Base-by-base conservation (phyloP, 352 stramenopile species). In the Phytophthora capsici region DNA sequence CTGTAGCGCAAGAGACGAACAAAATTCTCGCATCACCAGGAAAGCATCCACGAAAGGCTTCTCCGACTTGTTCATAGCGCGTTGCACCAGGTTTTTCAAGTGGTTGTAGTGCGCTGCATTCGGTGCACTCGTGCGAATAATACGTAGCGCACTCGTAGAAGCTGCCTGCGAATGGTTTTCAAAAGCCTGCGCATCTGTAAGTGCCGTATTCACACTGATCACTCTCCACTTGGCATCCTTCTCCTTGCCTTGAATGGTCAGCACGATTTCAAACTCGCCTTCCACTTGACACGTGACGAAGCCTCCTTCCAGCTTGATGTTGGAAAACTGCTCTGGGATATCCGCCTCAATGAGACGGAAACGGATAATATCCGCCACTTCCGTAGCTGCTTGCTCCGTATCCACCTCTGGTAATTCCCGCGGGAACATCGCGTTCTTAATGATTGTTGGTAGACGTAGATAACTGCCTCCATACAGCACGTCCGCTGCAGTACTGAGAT, bases 51-150 rank as follows among this genome's bases (percentile, higher is more conserved):
- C 75, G 20, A 95, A 91, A 7, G 87, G 87, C 38, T 69, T 81
- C 9, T 83, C 71, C n/a, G 87, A 91, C 59, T 92, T 88, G 69
- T 94, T 94, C 80, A 95, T 93, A n/a, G 78, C 71, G 26, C 82
- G 85, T 52, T 95, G 87, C 45, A 95, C 84, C 25, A 95, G 71
- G 50, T 94, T 92, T 57, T 89, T 89, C 46, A 95, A 62, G 58
- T 95, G 87, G 47, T 90, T 89, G 70, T 91, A 93, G 57, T 95
- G 85, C 6, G 69, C 70, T 23, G 77, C 51, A n/a, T 75, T 90
- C 9, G 87, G 87, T 26, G 85, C 82, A 53, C 84, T 93, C 9
- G 77, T 84, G 55, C 89, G 84, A 59, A 93, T 93, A 63, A 93
- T 93, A 19, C 82, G 84, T 36, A 95, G 54, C 7, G 76, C 71